phyloP scores from a whole-genome alignment of 2,329 filamentous ascomycete genomes.

The Herpomyces periplanetae region DNA sequence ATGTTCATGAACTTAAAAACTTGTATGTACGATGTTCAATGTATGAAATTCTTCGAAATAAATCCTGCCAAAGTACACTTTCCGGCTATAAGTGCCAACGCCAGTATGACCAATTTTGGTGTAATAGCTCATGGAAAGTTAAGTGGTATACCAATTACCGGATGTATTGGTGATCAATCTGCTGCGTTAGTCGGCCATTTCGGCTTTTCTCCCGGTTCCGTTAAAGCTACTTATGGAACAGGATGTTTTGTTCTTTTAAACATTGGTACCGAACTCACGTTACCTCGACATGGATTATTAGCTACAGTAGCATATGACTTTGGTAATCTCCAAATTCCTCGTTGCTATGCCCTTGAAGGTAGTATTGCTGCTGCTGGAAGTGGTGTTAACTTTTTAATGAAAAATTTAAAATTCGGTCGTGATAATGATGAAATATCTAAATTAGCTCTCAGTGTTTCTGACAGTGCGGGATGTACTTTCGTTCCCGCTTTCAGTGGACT shows the following conservation, averaged over 20 bases:
- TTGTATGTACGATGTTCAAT: slow-evolving; percentile 32
- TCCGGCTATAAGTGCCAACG: slow-evolving; percentile 49
- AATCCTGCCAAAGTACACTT: slow-evolving; percentile 28
- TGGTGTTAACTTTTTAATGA: slow-evolving; percentile 30
- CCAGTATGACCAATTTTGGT: slow-evolving; percentile 31
- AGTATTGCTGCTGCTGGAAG: slow-evolving; percentile 47
- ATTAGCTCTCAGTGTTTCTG: slow-evolving; percentile 19
- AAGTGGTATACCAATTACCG: slow-evolving; percentile 30
- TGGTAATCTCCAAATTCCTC: slow-evolving; percentile 16
- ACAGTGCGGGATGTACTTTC: slow-evolving; percentile 50
- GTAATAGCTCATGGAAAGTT: slow-evolving; percentile 21
- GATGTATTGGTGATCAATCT: slow-evolving; percentile 54
- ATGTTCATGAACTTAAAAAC: slow-evolving; percentile 78
- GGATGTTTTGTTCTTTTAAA: slow-evolving; percentile 71
- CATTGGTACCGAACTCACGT: slow-evolving; percentile 43
- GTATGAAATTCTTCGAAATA: slow-evolving; percentile 41
- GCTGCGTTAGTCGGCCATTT: slow-evolving; percentile 52
- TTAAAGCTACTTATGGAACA: slow-evolving; percentile 71
- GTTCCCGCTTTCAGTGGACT: slow-evolving; percentile 69
- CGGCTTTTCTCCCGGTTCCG: slow-evolving; percentile 38
- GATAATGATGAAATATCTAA: slow-evolving; percentile 23
- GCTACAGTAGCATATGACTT: slow-evolving; percentile 67
- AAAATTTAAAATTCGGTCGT: slow-evolving; percentile 21
- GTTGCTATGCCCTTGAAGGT: slow-evolving; percentile 43
- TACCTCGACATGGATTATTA: slow-evolving; percentile 42